Percentiles rank a stretch among this genome's conserved stretches.
Conservation (phyloP, 1,284 basidiomycete species). For the Ceratobasidium sp. region DNA sequence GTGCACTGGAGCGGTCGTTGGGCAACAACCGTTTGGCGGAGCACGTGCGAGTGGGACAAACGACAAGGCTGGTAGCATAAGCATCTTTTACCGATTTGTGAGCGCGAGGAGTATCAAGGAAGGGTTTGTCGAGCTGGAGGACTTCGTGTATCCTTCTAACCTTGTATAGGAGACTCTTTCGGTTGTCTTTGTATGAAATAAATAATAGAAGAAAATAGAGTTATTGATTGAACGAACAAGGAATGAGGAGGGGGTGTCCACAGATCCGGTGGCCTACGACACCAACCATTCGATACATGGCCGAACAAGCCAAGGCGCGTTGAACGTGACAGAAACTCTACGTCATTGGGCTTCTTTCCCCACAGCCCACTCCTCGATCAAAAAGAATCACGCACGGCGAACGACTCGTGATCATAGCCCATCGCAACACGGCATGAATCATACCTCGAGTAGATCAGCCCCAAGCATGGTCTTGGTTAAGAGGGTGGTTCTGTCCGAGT, state of each 20-base stretch:
- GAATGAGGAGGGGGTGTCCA: too few species aligned
- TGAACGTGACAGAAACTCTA: neutral
- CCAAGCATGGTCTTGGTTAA: neutral
- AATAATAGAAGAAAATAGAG: too few species aligned
- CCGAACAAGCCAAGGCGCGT: too few species aligned
- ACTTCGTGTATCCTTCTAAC: slow-evolving; percentile 87
- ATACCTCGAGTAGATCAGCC: too few species aligned
- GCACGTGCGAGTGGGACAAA: slow-evolving; percentile 94
- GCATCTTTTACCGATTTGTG: slow-evolving; percentile 89
- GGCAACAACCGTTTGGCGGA: slow-evolving; percentile 97
- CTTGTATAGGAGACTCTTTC: slow-evolving; percentile 56
- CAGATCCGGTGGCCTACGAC: too few species aligned
- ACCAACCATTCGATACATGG: too few species aligned
- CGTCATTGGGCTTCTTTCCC: neutral
- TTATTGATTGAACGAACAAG: too few species aligned
- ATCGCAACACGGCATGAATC: too few species aligned
- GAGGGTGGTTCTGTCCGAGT: slow-evolving; percentile 1
- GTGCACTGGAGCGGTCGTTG: slow-evolving; percentile 94
- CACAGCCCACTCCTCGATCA: neutral
- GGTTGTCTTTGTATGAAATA: too few species aligned
- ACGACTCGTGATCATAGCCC: too few species aligned
- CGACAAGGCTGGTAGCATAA: slow-evolving; percentile 95
- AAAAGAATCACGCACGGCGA: too few species aligned
- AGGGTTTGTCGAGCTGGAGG: slow-evolving; percentile 82
- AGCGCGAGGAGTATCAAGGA: slow-evolving; percentile 96